A percentile compares a stretch with the other conserved stretches of the same genome.
phyloP scores from a whole-genome alignment of 306 rosid species.

The Betula pendula region DNA sequence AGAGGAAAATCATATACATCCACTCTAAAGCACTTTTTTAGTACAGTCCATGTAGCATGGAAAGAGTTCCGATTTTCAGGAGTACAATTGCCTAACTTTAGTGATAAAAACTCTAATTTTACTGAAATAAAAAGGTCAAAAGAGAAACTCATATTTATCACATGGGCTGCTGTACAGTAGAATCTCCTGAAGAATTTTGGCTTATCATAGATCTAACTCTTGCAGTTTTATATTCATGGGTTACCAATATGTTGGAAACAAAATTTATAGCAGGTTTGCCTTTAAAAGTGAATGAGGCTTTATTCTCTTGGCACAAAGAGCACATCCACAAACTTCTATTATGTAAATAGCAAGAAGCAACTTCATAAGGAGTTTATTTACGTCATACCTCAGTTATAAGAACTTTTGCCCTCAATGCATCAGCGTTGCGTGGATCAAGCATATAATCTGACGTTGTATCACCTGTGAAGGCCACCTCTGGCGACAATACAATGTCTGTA shows the following conservation, averaged over 20 bases:
- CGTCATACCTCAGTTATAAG: slow-evolving; percentile 85
- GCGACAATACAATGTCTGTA: slow-evolving; percentile 77
- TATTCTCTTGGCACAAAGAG: neutral
- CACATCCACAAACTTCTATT: neutral
- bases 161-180: neutral
- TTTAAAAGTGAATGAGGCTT: neutral
- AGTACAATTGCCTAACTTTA: neutral
- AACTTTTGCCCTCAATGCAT: slow-evolving; percentile 96
- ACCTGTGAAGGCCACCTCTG: slow-evolving; percentile 96
- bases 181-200: neutral
- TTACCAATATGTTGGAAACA: neutral
- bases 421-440: slow-evolving; percentile 92
- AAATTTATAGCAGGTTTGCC: neutral
- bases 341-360: neutral
- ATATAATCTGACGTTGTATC: slow-evolving; percentile 87
- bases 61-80: neutral
- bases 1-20: neutral
- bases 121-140: neutral
- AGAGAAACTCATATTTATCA: neutral
- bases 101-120: neutral
- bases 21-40: neutral
- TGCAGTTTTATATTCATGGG: neutral
- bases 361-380: neutral
- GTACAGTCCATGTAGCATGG: neutral
- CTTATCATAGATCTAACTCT: neutral